Percentiles rank a stretch among this genome's conserved stretches.
phyloP scores from a whole-genome alignment of 208 protist genomes.

The Herpetomonas tarakana region DNA sequence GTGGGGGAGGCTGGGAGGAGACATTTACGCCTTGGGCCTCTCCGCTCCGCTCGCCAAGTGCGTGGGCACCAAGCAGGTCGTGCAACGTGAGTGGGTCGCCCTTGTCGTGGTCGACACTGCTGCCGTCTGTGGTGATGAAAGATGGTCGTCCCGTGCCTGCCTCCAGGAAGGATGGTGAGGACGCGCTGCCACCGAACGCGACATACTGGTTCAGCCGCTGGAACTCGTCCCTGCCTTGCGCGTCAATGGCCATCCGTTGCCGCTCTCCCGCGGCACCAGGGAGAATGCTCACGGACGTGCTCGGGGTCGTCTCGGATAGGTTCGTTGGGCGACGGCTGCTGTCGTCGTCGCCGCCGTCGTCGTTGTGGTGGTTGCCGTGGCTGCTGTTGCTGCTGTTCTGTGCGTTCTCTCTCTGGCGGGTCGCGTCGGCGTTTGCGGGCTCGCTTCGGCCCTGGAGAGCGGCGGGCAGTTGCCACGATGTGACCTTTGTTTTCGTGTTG shows the following conservation, averaged over 20 bases:
- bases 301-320: background rate
- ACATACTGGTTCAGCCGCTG: background rate
- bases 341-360: no score
- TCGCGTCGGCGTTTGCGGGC: background rate
- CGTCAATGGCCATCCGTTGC: background rate
- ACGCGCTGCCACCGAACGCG: background rate
- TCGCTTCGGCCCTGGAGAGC: background rate
- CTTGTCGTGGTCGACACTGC: background rate
- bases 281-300: background rate
- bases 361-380: no score
- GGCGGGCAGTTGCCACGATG: constrained; percentile 33
- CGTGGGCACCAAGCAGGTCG: background rate
- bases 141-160: no score
- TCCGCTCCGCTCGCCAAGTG: no score
- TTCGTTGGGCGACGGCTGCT: no score
- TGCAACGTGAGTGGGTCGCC: background rate
- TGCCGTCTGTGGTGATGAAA: background rate
- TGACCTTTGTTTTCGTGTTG: constrained; percentile 29
- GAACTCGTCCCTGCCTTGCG: background rate
- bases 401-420: background rate
- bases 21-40: no score
- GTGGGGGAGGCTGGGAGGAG: no score
- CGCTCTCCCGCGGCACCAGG: background rate
- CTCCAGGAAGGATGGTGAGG: background rate
- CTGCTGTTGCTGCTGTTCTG: no score